Percentiles rank a stretch among this genome's conserved stretches.
Conservation (phyloP, 768 basidiomycete species). For the Trametes coccinea region DNA sequence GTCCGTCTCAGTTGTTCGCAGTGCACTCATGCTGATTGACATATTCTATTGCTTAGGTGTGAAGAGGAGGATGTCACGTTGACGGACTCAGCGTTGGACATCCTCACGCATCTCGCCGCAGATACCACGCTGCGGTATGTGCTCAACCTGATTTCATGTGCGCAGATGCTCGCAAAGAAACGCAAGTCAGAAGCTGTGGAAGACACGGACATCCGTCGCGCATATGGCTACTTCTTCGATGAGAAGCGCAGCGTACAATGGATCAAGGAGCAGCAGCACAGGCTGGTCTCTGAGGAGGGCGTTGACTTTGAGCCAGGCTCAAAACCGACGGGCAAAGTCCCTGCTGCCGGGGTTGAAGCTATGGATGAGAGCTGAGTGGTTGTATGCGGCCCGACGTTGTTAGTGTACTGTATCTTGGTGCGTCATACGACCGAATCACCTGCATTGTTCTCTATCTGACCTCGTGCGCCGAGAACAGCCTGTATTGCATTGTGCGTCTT, state of each 20-base stretch:
- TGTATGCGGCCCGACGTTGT: not conserved
- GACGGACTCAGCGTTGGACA: constrained; percentile 64
- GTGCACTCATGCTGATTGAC: not conserved
- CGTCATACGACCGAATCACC: not conserved
- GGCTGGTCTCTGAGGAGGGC: constrained; percentile 74
- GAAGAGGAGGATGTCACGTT: constrained; percentile 95
- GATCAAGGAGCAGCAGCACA: constrained; percentile 81
- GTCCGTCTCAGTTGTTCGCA: not conserved
- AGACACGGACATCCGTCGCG: constrained; percentile 80
- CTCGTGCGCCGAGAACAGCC: not conserved
- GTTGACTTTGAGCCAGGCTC: constrained; percentile 33
- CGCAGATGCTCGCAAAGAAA: constrained; percentile 80
- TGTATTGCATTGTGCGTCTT: not conserved
- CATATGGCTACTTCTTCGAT: constrained; percentile 90
- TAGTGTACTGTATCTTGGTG: constrained; percentile 15
- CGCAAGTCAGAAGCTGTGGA: constrained; percentile 81
- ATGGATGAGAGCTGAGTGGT: constrained; percentile 40
- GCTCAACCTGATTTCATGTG: constrained; percentile 92
- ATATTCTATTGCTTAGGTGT: constrained; percentile 48
- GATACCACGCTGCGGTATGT: constrained; percentile 93
- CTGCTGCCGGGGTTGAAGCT: constrained; percentile 13
- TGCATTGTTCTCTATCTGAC: not conserved
- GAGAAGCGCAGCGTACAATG: constrained; percentile 91
- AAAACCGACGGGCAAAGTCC: not conserved
- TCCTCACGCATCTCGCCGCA: constrained; percentile 86